Evolutionary conservation across 345 rosid genomes (phyloP).

Genomic region (Salix viminalis): DNA sequence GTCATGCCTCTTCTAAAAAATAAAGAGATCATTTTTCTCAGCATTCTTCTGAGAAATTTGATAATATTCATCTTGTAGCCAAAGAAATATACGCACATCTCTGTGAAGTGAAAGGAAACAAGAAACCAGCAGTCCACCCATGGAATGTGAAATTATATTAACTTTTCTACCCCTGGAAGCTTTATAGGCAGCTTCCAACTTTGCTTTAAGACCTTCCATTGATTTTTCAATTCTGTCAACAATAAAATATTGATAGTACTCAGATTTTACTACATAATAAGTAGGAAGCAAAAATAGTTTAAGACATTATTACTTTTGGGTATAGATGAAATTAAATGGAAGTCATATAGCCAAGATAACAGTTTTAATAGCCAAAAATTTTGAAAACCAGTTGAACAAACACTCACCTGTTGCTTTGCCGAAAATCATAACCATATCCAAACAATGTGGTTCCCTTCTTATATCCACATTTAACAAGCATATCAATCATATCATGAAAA

Average conservation of each 20-base stretch:
- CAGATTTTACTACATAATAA: background rate
- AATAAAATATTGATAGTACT: slow-evolving; percentile 7
- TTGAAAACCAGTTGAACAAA: background rate
- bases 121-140: slow-evolving; percentile 76
- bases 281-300: background rate
- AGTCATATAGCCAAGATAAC: background rate
- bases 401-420: slow-evolving; percentile 78
- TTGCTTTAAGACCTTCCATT: slow-evolving; percentile 57
- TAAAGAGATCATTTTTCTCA: slow-evolving; percentile 8
- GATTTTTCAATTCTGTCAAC: slow-evolving; percentile 54
- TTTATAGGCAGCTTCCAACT: slow-evolving; percentile 67
- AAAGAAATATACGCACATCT: slow-evolving; percentile 43
- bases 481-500: slow-evolving; percentile 86
- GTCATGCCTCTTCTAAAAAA: slow-evolving; percentile 7
- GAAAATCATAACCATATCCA: slow-evolving; percentile 88
- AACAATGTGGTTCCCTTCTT: slow-evolving; percentile 77
- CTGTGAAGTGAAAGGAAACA: slow-evolving; percentile 70
- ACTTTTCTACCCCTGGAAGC: slow-evolving; percentile 72
- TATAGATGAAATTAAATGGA: background rate
- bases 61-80: slow-evolving; percentile 8
- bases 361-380: background rate
- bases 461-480: slow-evolving; percentile 68
- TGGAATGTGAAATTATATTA: slow-evolving; percentile 75
- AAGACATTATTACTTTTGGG: background rate
- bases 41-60: background rate